These are phyloP conservation scores for Liquidambar formosana DNA, from an alignment of 164 flowering plant species.

Conservation along the genomic window DNA sequence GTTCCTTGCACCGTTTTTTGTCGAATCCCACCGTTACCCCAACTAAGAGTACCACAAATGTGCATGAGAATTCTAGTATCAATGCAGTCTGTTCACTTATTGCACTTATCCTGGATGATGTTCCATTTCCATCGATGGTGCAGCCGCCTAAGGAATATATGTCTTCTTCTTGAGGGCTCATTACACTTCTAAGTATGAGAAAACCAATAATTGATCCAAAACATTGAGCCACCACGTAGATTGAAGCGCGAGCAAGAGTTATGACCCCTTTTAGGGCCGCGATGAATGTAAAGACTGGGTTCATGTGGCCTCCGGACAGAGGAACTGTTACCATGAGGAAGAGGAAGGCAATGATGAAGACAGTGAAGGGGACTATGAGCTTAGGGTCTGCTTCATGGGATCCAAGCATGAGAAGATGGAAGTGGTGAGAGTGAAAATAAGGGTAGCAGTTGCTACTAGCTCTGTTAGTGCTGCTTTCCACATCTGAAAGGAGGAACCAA, in stretches of 20 bases:
- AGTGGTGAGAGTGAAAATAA: constrained; percentile 17
- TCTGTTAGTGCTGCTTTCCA: constrained; percentile 27
- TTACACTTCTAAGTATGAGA: constrained; percentile 11
- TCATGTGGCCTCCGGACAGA: constrained; percentile 28
- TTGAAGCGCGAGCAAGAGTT: constrained; percentile 20
- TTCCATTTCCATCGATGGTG: neutral
- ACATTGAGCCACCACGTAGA: constrained; percentile 32
- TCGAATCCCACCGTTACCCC: constrained; percentile 27
- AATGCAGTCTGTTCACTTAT: constrained; percentile 16
- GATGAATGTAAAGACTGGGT: constrained; percentile 26
- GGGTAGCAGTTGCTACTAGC: constrained; percentile 17
- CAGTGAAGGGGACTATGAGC: constrained; percentile 14
- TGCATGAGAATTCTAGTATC: constrained; percentile 25
- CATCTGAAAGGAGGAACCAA: constrained; percentile 17
- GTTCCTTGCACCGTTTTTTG: constrained; percentile 11
- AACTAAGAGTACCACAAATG: constrained; percentile 30
- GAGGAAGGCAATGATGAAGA: constrained; percentile 18
- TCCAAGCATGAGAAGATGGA: constrained; percentile 18
- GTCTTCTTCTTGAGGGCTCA: constrained; percentile 1
- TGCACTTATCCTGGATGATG: constrained; percentile 4
- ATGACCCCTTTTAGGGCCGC: constrained; percentile 30
- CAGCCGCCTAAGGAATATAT: constrained; percentile 31
- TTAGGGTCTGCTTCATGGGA: constrained; percentile 10
- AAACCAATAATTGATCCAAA: constrained; percentile 23
- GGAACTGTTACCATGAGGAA: constrained; percentile 20